Percentiles rank a stretch among this genome's conserved stretches.
phyloP scores from a whole-genome alignment of 495 filamentous ascomycete species.

The Cercophora scortea region DNA sequence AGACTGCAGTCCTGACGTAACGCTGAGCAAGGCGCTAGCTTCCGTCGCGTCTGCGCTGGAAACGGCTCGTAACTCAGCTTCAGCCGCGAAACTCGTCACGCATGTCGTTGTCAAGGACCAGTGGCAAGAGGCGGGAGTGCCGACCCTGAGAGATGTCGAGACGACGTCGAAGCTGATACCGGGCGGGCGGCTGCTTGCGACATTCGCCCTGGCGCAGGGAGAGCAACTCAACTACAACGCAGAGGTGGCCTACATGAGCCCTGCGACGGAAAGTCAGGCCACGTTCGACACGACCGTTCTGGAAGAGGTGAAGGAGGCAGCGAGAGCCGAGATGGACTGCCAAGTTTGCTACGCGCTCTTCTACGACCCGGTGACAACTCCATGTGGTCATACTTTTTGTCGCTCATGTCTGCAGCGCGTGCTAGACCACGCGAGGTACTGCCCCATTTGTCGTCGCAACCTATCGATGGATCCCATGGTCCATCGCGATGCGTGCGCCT shows the following conservation, averaged over 20 bases:
- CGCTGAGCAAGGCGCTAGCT: constrained; percentile 56
- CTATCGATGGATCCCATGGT: constrained; percentile 53
- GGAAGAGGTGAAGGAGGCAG: constrained; percentile 48
- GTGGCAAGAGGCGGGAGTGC: constrained; percentile 34
- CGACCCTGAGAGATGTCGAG: constrained; percentile 26
- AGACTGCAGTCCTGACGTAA: constrained; percentile 72
- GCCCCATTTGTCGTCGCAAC: constrained; percentile 67
- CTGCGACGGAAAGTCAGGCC: constrained; percentile 5
- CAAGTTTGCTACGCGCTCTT: constrained; percentile 79
- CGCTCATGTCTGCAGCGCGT: constrained; percentile 66
- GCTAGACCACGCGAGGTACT: constrained; percentile 66
- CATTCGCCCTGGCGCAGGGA: constrained; percentile 46
- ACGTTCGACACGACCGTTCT: constrained; percentile 45
- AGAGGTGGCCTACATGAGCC: constrained; percentile 34
- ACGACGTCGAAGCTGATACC: constrained; percentile 20
- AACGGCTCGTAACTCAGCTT: constrained; percentile 18
- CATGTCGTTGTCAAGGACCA: constrained; percentile 32
- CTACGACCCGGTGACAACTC: constrained; percentile 71
- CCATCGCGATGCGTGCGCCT: constrained; percentile 38
- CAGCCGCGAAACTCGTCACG: constrained; percentile 19
- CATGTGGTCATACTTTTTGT: constrained; percentile 87
- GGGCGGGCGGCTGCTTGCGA: constrained; percentile 55
- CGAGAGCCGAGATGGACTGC: constrained; percentile 69
- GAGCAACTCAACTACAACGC: constrained; percentile 46
- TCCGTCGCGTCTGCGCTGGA: constrained; percentile 42